Percentiles rank a stretch among this genome's conserved stretches.
phyloP scores from a whole-genome alignment of 805 yeast genomes.

The Starmera quercuum region DNA sequence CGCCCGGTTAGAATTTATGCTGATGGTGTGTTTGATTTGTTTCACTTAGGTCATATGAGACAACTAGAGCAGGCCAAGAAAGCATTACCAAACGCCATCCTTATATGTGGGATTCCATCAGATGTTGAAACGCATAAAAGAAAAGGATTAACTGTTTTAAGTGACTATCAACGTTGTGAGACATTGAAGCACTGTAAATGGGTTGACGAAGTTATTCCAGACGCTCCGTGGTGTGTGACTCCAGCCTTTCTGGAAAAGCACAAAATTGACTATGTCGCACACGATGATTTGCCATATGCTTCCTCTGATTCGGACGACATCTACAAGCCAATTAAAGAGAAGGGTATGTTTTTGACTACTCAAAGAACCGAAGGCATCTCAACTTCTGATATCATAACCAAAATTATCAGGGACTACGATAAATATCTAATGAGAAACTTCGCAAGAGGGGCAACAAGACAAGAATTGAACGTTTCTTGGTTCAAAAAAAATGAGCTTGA shows the following conservation, averaged over 20 bases:
- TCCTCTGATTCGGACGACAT: conserved; percentile 87
- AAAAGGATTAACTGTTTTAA: conserved; percentile 88
- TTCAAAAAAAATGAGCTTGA: conserved; percentile 94
- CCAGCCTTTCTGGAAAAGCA: conserved; percentile 73
- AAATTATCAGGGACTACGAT: conserved; percentile 92
- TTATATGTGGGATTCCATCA: conserved; percentile 88
- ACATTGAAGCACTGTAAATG: conserved; percentile 90
- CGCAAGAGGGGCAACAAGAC: conserved; percentile 95
- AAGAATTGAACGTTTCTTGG: conserved; percentile 96
- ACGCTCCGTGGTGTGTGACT: conserved; percentile 95
- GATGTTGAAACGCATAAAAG: conserved; percentile 86
- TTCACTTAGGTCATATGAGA: conserved; percentile 96
- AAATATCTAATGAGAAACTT: conserved; percentile 94
- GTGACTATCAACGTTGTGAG: conserved; percentile 83
- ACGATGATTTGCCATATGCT: conserved; percentile 93
- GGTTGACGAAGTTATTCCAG: conserved; percentile 94
- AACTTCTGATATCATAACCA: conserved; percentile 92
- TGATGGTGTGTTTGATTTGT: conserved; percentile 95
- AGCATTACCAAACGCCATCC: conserved; percentile 72
- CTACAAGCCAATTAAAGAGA: conserved; percentile 83
- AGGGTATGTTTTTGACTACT: conserved; percentile 87
- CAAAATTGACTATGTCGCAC: conserved; percentile 92
- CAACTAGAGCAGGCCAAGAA: conserved; percentile 96
- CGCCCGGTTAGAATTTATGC: conserved; percentile 93
- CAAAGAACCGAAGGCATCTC: conserved; percentile 96